These are phyloP conservation scores for Brassica napus DNA, from an alignment of 345 rosid species.

Conservation along the genomic window Da-Ae NC_063447.1:32044001-32044500, in stretches of 20 bases:
- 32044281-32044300: neutral
- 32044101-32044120: too few relatives aligned
- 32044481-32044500: constrained; percentile 31
- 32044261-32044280: neutral
- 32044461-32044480: constrained; percentile 35
- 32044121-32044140: too few relatives aligned
- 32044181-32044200: neutral
- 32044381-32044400: constrained; percentile 31
- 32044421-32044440: constrained; percentile 31
- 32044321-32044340: constrained; percentile 22
- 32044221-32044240: neutral
- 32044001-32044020: too few relatives aligned
- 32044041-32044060: too few relatives aligned
- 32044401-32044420: constrained; percentile 34
- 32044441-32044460: constrained; percentile 1
- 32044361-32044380: constrained; percentile 27
- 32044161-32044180: neutral
- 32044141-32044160: neutral
- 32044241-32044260: constrained; percentile 1
- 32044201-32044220: neutral
- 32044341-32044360: constrained; percentile 27
- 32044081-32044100: too few relatives aligned
- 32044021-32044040: too few relatives aligned
- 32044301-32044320: constrained; percentile 7
- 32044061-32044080: too few relatives aligned